phyloP scores from a whole-genome alignment of 805 yeast genomes.

The Suhomyces vadensis region DNA sequence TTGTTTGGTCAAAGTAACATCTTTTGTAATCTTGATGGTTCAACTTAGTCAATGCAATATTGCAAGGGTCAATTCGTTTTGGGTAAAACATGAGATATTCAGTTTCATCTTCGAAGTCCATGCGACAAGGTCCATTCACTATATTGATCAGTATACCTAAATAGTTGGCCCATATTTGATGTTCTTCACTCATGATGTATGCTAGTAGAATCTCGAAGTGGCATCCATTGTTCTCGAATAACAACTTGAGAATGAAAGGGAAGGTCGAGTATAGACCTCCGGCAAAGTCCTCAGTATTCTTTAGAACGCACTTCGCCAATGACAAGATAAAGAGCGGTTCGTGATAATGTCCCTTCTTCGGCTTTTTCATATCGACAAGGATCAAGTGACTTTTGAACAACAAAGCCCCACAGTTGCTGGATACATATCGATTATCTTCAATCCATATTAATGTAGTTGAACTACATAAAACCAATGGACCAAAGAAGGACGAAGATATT shows the following conservation, averaged over 20 bases:
- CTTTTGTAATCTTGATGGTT: neutral
- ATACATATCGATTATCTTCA: conserved; percentile 15
- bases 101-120: conserved; percentile 16
- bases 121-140: conserved; percentile 28
- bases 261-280: conserved; percentile 35
- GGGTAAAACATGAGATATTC: conserved; percentile 18
- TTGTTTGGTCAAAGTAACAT: conserved; percentile 9
- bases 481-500: conserved; percentile 47
- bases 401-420: conserved; percentile 34
- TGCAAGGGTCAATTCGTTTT: conserved; percentile 17
- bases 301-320: conserved; percentile 32
- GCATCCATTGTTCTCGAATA: conserved; percentile 44
- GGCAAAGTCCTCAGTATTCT: conserved; percentile 20
- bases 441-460: conserved; percentile 44
- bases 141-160: conserved; percentile 21
- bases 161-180: conserved; percentile 39
- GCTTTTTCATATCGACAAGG: conserved; percentile 28
- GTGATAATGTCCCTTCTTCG: conserved; percentile 22
- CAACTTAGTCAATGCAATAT: conserved; percentile 13
- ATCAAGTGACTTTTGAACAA: conserved; percentile 55
- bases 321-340: conserved; percentile 52
- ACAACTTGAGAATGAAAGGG: conserved; percentile 40
- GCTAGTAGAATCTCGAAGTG: conserved; percentile 48
- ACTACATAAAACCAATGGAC: conserved; percentile 46
- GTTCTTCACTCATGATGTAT: conserved; percentile 34